A percentile compares a stretch with the other conserved stretches of the same genome.
Evolutionary conservation across 768 basidiomycete genomes (phyloP).

Genomic region (Boletus eberwhitei): DNA sequence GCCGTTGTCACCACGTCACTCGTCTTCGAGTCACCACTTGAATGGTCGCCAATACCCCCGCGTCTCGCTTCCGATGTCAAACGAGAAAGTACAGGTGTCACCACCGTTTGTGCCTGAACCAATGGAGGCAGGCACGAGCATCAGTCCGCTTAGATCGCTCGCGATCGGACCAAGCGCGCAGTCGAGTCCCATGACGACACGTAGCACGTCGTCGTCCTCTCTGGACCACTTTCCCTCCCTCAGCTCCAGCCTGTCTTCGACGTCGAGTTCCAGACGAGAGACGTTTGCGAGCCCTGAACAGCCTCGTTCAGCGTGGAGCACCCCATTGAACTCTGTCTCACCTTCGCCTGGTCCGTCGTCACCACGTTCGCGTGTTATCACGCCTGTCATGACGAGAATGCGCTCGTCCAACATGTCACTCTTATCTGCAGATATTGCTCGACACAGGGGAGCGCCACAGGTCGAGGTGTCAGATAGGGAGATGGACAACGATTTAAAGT

Average conservation of each 20-base stretch:
- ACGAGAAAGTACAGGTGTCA: slow-evolving; percentile 55
- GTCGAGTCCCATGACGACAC: slow-evolving; percentile 6
- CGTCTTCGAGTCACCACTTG: slow-evolving; percentile 19
- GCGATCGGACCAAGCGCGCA: slow-evolving; percentile 2
- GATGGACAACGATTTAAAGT: slow-evolving; percentile 61
- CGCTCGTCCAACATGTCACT: slow-evolving; percentile 12
- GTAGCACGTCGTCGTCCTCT: slow-evolving; percentile 21
- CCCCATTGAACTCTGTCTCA: slow-evolving; percentile 30
- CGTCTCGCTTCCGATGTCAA: slow-evolving; percentile 32
- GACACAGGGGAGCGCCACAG: background rate
- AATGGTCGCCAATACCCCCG: slow-evolving; percentile 30
- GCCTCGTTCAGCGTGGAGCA: slow-evolving; percentile 38
- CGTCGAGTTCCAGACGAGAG: slow-evolving; percentile 19
- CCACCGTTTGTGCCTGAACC: slow-evolving; percentile 50
- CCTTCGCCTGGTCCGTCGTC: slow-evolving; percentile 16
- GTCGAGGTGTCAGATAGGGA: slow-evolving; percentile 18
- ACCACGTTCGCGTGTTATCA: slow-evolving; percentile 12
- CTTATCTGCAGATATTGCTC: slow-evolving; percentile 14
- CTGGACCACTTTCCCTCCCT: slow-evolving; percentile 34
- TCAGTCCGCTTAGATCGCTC: slow-evolving; percentile 25
- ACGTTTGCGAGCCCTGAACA: slow-evolving; percentile 13
- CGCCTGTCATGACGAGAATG: slow-evolving; percentile 6
- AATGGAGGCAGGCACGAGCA: slow-evolving; percentile 47
- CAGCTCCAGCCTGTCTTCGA: slow-evolving; percentile 29
- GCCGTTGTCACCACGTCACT: slow-evolving; percentile 7